These are phyloP conservation scores for Fusarium clavum DNA, from an alignment of 2,329 filamentous ascomycete genomes.

Conservation along the genomic window DNA sequence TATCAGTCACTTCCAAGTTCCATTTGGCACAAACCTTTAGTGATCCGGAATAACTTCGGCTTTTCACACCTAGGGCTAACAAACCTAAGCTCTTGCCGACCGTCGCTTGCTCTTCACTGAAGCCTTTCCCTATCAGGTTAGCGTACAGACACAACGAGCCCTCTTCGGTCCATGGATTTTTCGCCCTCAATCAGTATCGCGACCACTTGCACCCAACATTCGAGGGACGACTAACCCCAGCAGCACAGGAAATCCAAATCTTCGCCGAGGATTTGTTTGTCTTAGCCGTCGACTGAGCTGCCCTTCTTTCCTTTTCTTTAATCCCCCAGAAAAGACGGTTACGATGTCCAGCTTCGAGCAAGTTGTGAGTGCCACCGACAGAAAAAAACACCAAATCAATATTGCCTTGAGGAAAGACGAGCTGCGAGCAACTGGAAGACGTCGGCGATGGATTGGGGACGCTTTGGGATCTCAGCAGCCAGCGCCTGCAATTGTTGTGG, in stretches of 20 bases:
- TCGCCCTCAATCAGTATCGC: conserved; percentile 55
- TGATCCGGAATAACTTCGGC: conserved; percentile 49
- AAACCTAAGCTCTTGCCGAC: conserved; percentile 54
- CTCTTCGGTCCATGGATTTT: conserved; percentile 56
- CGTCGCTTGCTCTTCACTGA: conserved; percentile 51
- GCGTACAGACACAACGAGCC: conserved; percentile 56
- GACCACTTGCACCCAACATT: conserved; percentile 55
- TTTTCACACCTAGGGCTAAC: conserved; percentile 52
- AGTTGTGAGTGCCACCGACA: conserved; percentile 69
- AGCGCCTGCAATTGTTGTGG: conserved; percentile 7
- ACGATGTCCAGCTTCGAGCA: conserved; percentile 77
- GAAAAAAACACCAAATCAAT: conserved; percentile 27
- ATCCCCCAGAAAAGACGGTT: conserved; percentile 52
- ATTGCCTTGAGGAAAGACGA: conserved; percentile 37
- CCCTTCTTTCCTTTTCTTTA: conserved; percentile 50
- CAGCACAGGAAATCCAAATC: conserved; percentile 55
- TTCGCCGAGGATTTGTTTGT: conserved; percentile 55
- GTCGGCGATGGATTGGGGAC: conserved; percentile 33
- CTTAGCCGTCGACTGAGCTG: conserved; percentile 51
- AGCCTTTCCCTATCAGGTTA: conserved; percentile 50
- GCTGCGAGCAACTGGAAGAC: conserved; percentile 24
- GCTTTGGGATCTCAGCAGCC: conserved; percentile 26
- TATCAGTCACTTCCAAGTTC: background rate
- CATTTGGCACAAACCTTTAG: conserved; percentile 2
- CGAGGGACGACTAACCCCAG: conserved; percentile 57